Evolutionary conservation across 1,284 basidiomycete genomes (phyloP), one percentile per base, ranked within the genome.

Genomic region (Inonotus hispidus): DNA sequence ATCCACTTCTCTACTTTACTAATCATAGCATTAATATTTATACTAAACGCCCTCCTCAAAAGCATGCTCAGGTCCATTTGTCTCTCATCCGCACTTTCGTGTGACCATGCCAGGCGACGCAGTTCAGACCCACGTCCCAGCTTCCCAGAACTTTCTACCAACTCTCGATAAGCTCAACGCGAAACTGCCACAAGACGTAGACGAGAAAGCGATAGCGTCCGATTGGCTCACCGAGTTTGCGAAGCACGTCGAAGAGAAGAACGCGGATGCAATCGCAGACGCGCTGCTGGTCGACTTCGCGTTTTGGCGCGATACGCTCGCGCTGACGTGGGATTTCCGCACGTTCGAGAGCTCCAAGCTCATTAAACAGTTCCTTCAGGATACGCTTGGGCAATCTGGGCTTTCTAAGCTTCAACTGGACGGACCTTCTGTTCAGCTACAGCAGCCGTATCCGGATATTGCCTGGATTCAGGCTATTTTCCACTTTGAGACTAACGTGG

Each of bases 241-340:
- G 8, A 60, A 71, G 19, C 67, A 73, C 6, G 67, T 76, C 35
- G 68, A 70, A 45, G 64, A 71, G 0, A 68, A 69, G 61, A 69
- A 84, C 61, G 70, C 74, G 45, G 68, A 74, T 21, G 72, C 68
- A 11, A 64, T 81, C 50, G 66, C 72, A 19, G 62, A 69, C 21
- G n/a, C n/a, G n/a, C 72, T 79, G 58, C 74, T 84, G 62, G 68
- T 76, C 23, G 71, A 74, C 1, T 77, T 82, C 58, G 76, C 77
- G 3, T 77, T 75, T 70, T 85, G 82, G 83, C 75, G 83, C 52
- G 86, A 88, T 69, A 76, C 84, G 65, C 77, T 87, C 38, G 75
- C 82, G 0, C 73, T 87, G 45, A 85, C 85, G 11, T 87, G 83
- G 83, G 79, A 84, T 65, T 81, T 87, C 67, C 81, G 85, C 56